These are phyloP conservation scores for Clathrus columnatus DNA, from an alignment of 768 basidiomycete species.

Conservation along the genomic window DNA sequence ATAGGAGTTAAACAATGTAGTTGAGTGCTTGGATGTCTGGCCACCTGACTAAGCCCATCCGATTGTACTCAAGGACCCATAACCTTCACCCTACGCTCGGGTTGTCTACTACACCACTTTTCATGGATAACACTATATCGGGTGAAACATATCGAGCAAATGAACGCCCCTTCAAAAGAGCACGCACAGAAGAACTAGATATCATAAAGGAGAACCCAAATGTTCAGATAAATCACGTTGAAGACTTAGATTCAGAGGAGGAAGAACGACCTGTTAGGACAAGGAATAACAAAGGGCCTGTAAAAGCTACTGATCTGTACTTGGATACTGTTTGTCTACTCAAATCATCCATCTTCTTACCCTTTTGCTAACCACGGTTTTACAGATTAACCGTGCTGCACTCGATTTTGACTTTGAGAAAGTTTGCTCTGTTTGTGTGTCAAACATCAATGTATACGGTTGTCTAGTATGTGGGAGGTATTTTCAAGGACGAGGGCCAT, in stretches of 20 bases:
- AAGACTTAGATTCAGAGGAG: constrained; percentile 12
- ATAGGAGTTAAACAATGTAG: neutral
- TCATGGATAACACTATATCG: neutral
- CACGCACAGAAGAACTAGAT: neutral
- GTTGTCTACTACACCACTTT: neutral
- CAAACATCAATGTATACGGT: constrained; percentile 96
- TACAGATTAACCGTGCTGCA: constrained; percentile 83
- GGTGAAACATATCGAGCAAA: neutral
- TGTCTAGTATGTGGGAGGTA: constrained; percentile 98
- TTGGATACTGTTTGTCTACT: constrained; percentile 73
- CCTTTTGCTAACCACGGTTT: constrained; percentile 2
- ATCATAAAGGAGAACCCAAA: neutral
- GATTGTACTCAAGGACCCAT: neutral
- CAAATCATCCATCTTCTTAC: constrained; percentile 11
- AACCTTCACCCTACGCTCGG: neutral
- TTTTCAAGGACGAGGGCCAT: constrained; percentile 93
- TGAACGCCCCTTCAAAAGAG: neutral
- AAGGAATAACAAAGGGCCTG: constrained; percentile 16
- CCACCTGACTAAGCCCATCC: no score
- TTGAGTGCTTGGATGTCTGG: no score
- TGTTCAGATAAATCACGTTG: neutral
- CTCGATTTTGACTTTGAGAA: constrained; percentile 99
- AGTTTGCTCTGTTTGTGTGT: constrained; percentile 92
- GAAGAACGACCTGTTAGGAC: constrained; percentile 22
- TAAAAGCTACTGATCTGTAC: constrained; percentile 70